These are phyloP conservation scores for Edaphochlamys debaryana DNA, from an alignment of 139 green algal genomes.

Conservation along the genomic window DNA sequence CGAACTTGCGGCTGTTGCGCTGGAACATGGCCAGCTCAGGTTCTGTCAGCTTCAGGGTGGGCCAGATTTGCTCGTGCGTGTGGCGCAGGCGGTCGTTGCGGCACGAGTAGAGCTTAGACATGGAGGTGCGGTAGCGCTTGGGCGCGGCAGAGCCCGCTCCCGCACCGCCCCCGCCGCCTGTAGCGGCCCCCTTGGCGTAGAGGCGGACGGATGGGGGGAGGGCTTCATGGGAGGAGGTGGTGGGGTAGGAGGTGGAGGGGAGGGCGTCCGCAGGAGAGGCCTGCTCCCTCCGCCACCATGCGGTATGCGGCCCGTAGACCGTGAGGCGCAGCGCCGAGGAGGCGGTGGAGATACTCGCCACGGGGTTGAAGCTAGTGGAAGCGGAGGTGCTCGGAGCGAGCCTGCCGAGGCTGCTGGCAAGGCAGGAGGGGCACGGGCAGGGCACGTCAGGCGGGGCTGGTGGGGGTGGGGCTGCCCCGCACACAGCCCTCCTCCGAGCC, in stretches of 20 bases:
- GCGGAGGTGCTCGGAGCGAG: too few species aligned
- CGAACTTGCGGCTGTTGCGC: conserved; percentile 50
- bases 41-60: conserved; percentile 49
- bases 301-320: too few species aligned
- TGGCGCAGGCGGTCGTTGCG: conserved; percentile 49
- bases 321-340: too few species aligned
- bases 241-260: background rate
- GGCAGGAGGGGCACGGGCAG: too few species aligned
- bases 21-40: conserved; percentile 43
- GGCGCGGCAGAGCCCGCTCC: background rate
- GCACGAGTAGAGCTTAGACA: conserved; percentile 41
- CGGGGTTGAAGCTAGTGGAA: too few species aligned
- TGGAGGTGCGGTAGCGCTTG: conserved; percentile 18
- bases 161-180: background rate
- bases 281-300: too few species aligned
- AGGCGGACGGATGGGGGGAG: background rate
- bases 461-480: too few species aligned
- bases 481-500: too few species aligned
- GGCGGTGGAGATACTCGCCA: too few species aligned
- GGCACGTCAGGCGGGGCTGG: too few species aligned
- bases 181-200: conserved; percentile 13
- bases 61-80: conserved; percentile 60
- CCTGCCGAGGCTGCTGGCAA: too few species aligned
- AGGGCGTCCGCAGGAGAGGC: too few species aligned
- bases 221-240: background rate